Evolutionary conservation across 148 eudicot genomes (phyloP), one percentile per base, ranked within the genome.

Genomic region (Rhododendron griersonianum): DNA sequence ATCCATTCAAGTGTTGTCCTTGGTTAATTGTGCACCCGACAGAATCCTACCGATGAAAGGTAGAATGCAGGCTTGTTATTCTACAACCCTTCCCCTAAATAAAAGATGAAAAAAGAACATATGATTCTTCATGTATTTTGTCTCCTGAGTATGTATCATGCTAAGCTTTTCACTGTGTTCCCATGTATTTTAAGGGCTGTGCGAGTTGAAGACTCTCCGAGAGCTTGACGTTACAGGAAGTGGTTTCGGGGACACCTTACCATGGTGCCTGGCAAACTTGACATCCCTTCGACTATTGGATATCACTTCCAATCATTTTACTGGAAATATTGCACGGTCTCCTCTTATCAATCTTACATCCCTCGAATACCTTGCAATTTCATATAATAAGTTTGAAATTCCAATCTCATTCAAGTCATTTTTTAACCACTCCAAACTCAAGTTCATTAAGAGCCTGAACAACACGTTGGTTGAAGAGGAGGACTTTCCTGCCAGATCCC

Each of bases 351-450:
- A 76, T 18, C 80, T 76, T 14, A 41, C 50, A 41, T 76, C 80
- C 11, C 81, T 78, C 4, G 81, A 78, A 44, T 83, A 84, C 55
- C 48, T 87, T 14, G 57, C 41, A 13, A 48, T 87, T 37, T 39
- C 81, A 33, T 0, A 48, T 39, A 87, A 87, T 23, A 7, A 37
- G 11, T 84, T 87, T 48, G 61, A 83, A 83, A 74, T 65, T 6
- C 67, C 83, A 28, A 30, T 83, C 65, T 87, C 88, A n/a, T n/a
- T n/a, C 63, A n/a, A n/a, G n/a, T n/a, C n/a, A n/a, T n/a, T n/a
- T n/a, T n/a, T n/a, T n/a, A n/a, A n/a, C n/a, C n/a, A 57, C 5
- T 57, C 63, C 63, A 57, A 57, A 19, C 63, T 57, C 18, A 0
- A 3, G 21, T 4, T 57, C 63, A 57, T 57, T 57, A 30, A 78